A percentile compares a stretch with the other conserved stretches of the same genome.
Evolutionary conservation across 2,329 filamentous ascomycete species (phyloP).

Genomic region (Bipolaris gigantea): DNA sequence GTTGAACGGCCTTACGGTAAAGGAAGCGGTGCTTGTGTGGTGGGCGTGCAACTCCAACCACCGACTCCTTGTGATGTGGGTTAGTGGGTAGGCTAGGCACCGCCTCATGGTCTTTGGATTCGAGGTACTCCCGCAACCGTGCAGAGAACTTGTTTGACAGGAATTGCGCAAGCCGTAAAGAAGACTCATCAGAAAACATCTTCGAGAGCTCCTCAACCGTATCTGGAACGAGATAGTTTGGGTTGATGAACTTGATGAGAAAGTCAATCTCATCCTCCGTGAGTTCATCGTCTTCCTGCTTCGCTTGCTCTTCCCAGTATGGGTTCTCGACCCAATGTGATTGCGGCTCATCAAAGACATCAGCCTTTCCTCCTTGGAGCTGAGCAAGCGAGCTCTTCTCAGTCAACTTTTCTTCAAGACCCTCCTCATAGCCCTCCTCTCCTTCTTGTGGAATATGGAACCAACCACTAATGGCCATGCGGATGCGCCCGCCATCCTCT

Average conservation of each 20-base stretch:
- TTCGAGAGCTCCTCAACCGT: slow-evolving; percentile 80
- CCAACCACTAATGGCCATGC: slow-evolving; percentile 99
- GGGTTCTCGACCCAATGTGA: slow-evolving; percentile 56
- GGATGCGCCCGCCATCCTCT: slow-evolving; percentile 73
- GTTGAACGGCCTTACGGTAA: slow-evolving; percentile 66
- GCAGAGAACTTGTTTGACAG: slow-evolving; percentile 76
- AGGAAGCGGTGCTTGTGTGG: slow-evolving; percentile 95
- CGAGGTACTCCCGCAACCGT: slow-evolving; percentile 71
- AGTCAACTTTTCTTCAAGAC: slow-evolving; percentile 83
- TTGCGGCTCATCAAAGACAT: slow-evolving; percentile 82
- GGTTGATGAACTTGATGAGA: slow-evolving; percentile 84
- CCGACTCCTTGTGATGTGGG: slow-evolving; percentile 33
- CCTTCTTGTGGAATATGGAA: slow-evolving; percentile 96
- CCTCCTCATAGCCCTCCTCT: slow-evolving; percentile 87
- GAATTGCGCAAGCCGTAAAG: slow-evolving; percentile 78
- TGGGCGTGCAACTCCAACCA: slow-evolving; percentile 71
- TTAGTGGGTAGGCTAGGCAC: slow-evolving; percentile 49
- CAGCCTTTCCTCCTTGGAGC: slow-evolving; percentile 80
- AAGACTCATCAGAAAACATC: slow-evolving; percentile 80
- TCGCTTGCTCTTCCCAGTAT: slow-evolving; percentile 38
- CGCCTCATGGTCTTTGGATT: slow-evolving; percentile 51
- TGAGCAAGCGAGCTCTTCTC: slow-evolving; percentile 91
- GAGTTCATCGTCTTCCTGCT: slow-evolving; percentile 60
- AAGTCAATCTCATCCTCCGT: slow-evolving; percentile 84
- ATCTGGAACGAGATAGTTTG: slow-evolving; percentile 88